Percentiles rank a stretch among this genome's conserved stretches.
Evolutionary conservation across 305 asterid genomes (phyloP).

Genomic region (Petunia hybrid): DNA sequence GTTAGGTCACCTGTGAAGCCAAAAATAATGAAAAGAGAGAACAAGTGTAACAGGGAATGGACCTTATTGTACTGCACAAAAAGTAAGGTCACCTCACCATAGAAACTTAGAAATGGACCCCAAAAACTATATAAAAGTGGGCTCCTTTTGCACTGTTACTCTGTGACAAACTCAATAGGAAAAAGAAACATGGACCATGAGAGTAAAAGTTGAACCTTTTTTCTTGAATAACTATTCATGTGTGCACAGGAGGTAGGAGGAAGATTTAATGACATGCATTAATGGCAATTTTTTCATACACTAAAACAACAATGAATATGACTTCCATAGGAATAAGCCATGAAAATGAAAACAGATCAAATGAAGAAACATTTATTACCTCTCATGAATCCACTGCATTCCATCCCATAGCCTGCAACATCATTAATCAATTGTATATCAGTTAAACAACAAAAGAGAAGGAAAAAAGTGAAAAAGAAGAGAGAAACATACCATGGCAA

Average conservation of each 20-base stretch:
- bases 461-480: slow-evolving; percentile 35
- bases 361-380: slow-evolving; percentile 57
- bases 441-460: background rate
- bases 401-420: slow-evolving; percentile 97
- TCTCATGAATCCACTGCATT: slow-evolving; percentile 96
- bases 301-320: background rate
- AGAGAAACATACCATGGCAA: slow-evolving; percentile 78
- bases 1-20: slow-evolving; percentile 20
- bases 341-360: slow-evolving; percentile 32
- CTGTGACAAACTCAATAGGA: background rate
- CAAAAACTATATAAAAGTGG: background rate
- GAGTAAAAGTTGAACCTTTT: background rate
- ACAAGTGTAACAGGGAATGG: slow-evolving; percentile 22
- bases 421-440: slow-evolving; percentile 40
- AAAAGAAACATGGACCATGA: background rate
- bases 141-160: slow-evolving; percentile 7
- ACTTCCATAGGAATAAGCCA: slow-evolving; percentile 18
- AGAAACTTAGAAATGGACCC: background rate
- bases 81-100: background rate
- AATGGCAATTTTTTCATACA: background rate
- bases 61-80: background rate
- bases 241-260: slow-evolving; percentile 19
- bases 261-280: slow-evolving; percentile 27
- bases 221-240: background rate
- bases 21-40: background rate